These are phyloP conservation scores for Grammothele lineata DNA, from an alignment of 768 basidiomycete species.

Conservation along the genomic window DNA sequence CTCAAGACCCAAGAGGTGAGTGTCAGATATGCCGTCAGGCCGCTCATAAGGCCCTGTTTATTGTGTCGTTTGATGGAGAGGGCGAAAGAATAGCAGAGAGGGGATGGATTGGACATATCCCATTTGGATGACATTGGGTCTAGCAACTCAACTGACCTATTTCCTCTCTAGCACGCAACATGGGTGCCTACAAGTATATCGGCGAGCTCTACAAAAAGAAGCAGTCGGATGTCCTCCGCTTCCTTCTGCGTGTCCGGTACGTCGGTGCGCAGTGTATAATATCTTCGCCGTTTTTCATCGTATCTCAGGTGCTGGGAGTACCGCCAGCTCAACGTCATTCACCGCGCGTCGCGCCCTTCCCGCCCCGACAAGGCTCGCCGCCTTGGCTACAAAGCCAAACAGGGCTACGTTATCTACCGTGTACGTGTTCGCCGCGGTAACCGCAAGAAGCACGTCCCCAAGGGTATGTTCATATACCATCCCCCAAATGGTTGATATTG, in stretches of 20 bases:
- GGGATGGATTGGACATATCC: conserved; percentile 27
- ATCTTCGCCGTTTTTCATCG: no score
- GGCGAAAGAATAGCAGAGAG: conserved; percentile 13
- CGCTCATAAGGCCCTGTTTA: conserved; percentile 2
- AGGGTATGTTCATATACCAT: conserved; percentile 74
- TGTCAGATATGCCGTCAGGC: conserved; percentile 5
- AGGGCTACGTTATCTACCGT: conserved; percentile 98
- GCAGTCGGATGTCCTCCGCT: conserved; percentile 95
- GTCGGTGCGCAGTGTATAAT: conserved; percentile 22
- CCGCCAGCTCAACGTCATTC: conserved; percentile 96
- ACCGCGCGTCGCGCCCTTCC: conserved; percentile 96
- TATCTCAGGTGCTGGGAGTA: conserved; percentile 96
- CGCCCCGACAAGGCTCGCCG: conserved; percentile 99
- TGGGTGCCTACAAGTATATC: conserved; percentile 96
- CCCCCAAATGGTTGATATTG: neutral
- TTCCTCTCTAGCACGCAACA: conserved; percentile 46
- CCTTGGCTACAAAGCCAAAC: conserved; percentile 99
- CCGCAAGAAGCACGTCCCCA: conserved; percentile 97
- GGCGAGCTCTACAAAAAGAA: conserved; percentile 98
- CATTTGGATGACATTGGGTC: conserved; percentile 21
- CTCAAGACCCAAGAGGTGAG: conserved; percentile 31
- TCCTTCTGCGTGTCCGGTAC: conserved; percentile 93
- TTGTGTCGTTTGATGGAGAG: neutral
- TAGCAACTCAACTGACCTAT: conserved; percentile 20
- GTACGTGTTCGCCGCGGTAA: conserved; percentile 96